Conservation (phyloP, 768 basidiomycete species). For the Auricularia heimuer region DNA sequence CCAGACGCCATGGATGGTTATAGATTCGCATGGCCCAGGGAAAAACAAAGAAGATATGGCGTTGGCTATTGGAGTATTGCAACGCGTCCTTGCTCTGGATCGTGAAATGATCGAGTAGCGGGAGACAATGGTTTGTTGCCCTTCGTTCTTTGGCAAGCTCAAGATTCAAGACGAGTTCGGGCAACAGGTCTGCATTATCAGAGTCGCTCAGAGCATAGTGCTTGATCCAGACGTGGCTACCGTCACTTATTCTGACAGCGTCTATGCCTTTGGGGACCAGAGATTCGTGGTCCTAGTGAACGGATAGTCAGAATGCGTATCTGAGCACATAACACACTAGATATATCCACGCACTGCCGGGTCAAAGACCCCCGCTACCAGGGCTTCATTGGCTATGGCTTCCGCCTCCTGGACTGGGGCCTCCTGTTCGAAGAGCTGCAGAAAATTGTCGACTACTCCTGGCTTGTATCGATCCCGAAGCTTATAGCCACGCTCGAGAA, state of each 20-base stretch:
- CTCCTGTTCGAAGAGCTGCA: too few species aligned
- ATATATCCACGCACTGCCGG: neutral
- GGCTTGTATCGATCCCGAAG: neutral
- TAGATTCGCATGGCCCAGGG: neutral
- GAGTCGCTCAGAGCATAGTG: neutral
- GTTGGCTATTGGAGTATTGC: neutral
- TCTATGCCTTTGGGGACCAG: neutral
- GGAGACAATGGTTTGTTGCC: neutral
- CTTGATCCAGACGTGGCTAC: neutral
- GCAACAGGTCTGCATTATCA: neutral
- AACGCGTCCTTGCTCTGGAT: neutral
- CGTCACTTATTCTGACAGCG: neutral
- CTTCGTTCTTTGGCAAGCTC: neutral
- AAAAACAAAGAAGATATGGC: neutral
- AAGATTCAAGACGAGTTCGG: neutral
- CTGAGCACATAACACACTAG: neutral
- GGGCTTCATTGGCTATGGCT: neutral
- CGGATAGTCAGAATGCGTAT: neutral
- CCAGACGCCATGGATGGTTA: neutral
- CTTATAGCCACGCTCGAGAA: neutral
- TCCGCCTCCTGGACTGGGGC: neutral
- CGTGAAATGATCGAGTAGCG: conserved; percentile 4
- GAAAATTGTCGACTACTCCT: neutral
- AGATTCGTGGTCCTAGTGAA: neutral
- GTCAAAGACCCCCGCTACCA: neutral